Percentiles rank a stretch among this genome's conserved stretches.
phyloP scores from a whole-genome alignment of 164 flowering plant species.

The Dillenia suffruticosa region DNA sequence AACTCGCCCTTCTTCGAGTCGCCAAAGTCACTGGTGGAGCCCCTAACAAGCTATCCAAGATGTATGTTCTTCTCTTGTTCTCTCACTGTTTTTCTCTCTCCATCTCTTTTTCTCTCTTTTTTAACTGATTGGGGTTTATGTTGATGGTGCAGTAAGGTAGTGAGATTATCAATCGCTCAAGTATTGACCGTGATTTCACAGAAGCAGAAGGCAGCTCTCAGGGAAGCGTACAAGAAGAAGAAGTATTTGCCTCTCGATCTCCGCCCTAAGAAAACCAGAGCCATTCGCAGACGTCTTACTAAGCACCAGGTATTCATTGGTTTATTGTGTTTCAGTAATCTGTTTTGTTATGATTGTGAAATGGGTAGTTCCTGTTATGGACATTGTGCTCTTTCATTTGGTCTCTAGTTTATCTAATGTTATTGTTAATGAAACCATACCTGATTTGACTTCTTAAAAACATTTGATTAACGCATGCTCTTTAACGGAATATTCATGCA shows the following conservation, averaged over 20 bases:
- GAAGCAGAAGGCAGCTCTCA: conserved; percentile 54
- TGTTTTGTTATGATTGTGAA: no score
- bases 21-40: conserved; percentile 76
- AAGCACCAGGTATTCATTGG: conserved; percentile 46
- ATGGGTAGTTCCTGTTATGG: no score
- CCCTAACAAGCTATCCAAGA: conserved; percentile 41
- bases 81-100: background rate
- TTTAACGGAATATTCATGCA: no score
- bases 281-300: conserved; percentile 55
- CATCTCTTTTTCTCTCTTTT: conserved; percentile 7
- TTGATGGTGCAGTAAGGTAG: conserved; percentile 51
- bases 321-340: no score
- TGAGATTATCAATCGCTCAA: conserved; percentile 61
- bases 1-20: conserved; percentile 55
- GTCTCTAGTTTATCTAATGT: no score
- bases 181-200: conserved; percentile 61
- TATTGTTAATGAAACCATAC: no score
- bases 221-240: conserved; percentile 65
- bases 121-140: background rate
- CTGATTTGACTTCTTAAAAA: no score
- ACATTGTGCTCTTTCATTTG: no score
- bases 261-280: conserved; percentile 73
- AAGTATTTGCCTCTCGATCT: conserved; percentile 64
- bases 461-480: no score
- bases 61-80: conserved; percentile 5